Conservation (phyloP, 2,329 filamentous ascomycete species). For the Xylaria sp. region DNA sequence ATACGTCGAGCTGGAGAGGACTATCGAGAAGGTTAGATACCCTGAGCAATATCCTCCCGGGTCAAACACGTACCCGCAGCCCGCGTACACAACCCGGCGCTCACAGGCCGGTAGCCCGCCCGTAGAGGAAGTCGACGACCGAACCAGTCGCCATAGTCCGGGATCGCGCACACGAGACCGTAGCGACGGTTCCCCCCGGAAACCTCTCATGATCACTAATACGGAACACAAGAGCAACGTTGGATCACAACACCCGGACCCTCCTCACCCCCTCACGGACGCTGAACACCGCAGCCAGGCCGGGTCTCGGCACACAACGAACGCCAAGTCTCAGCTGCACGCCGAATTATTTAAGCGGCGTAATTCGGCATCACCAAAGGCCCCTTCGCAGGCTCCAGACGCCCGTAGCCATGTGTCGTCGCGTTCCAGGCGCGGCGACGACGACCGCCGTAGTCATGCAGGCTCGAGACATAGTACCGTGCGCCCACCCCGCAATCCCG, state of each 20-base stretch:
- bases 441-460: slow-evolving; percentile 41
- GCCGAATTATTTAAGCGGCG: slow-evolving; percentile 27
- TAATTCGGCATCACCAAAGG: slow-evolving; percentile 14
- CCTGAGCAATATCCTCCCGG: slow-evolving; percentile 50
- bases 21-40: slow-evolving; percentile 54
- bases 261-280: slow-evolving; percentile 47
- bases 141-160: slow-evolving; percentile 53
- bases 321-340: slow-evolving; percentile 26
- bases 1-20: slow-evolving; percentile 54
- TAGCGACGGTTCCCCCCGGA: slow-evolving; percentile 54
- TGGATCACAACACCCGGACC: slow-evolving; percentile 51
- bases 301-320: slow-evolving; percentile 12
- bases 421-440: slow-evolving; percentile 18
- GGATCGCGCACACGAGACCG: slow-evolving; percentile 53
- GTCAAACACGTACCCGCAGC: slow-evolving; percentile 51
- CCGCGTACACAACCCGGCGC: slow-evolving; percentile 53
- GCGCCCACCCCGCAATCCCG: slow-evolving; percentile 47
- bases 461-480: slow-evolving; percentile 40
- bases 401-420: slow-evolving; percentile 32
- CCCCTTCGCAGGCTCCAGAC: slow-evolving; percentile 15
- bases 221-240: slow-evolving; percentile 56
- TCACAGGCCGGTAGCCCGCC: slow-evolving; percentile 48
- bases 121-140: slow-evolving; percentile 55
- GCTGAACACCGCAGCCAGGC: slow-evolving; percentile 36
- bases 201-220: slow-evolving; percentile 56